Evolutionary conservation across 768 basidiomycete species (phyloP), one percentile per base, ranked within the genome.

Genomic region (Stropharia rugosoannulata): DNA sequence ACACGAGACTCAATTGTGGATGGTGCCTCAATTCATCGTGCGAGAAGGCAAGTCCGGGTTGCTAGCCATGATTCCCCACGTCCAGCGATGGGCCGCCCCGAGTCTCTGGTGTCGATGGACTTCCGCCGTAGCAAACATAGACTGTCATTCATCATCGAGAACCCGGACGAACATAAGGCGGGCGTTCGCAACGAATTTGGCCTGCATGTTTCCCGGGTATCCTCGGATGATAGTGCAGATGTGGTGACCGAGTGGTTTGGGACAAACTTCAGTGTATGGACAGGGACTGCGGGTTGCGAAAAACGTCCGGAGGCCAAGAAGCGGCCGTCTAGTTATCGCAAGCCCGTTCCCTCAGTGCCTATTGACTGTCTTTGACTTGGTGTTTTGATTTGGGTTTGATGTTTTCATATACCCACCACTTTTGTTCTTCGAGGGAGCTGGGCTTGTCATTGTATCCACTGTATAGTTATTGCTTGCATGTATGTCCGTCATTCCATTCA

Each of bases 81-180:
- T 11, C 42, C 27, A 1, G 52, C 32, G 3, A 16, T 42, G 15
- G 11, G 36, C 7, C 44, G 49, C 12, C 49, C 49, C 47, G 57
- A 61, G 44, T 27, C 55, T 4, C 48, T 27, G 11, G n/a, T 54
- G 13, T 56, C 60, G 22, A 51, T 59, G 5, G 56, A 59, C 19
- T 59, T 43, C 48, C 58, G 60, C 36, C 39, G 49, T 8, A 13
- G 57, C 4, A 64, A 63, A 37, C 57, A 64, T 41, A 60, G 49
- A 39, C 62, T 73, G 4, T 64, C 64, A 25, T 62, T 70, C 35
- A 73, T 75, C 51, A 66, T 72, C 12, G 73, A 75, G 62, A 65
- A 67, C 47, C 69, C 71, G 13, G 70, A 73, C 19, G 73, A 75
- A 52, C 68, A 67, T 48, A 64, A 68, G 11, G 41, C 54, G 8